phyloP scores from a whole-genome alignment of 805 yeast species.

The Ogataea haglerorum region DNA sequence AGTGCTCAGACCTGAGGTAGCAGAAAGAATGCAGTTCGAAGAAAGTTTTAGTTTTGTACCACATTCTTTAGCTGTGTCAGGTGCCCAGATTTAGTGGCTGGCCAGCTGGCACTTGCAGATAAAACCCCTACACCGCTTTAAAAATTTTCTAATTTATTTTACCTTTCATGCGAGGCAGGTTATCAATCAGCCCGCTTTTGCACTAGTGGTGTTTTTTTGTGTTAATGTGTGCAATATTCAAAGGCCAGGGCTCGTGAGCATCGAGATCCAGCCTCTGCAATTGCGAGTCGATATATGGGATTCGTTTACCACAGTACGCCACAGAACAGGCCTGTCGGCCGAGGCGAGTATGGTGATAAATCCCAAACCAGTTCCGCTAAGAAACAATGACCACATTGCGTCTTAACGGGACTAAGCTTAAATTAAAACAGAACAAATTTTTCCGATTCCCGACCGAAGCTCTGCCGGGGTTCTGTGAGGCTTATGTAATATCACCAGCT shows the following conservation, averaged over 20 bases:
- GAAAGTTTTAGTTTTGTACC: background rate
- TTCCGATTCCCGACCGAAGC: background rate
- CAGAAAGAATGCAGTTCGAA: background rate
- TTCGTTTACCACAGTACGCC: constrained; percentile 50
- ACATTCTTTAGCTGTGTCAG: background rate
- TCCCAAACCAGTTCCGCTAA: constrained; percentile 7
- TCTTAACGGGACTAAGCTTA: background rate
- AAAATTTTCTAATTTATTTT: background rate
- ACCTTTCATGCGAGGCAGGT: background rate
- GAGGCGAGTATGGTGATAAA: constrained; percentile 15
- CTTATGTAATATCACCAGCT: background rate
- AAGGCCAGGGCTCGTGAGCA: constrained; percentile 12
- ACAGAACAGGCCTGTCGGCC: constrained; percentile 18
- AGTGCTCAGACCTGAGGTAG: background rate
- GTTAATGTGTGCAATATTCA: constrained; percentile 14
- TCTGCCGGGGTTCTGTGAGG: background rate
- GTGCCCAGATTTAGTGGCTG: background rate
- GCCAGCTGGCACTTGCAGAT: constrained; percentile 10
- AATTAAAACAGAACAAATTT: background rate
- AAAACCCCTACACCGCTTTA: constrained; percentile 6
- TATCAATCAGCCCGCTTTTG: background rate
- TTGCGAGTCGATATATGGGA: constrained; percentile 40
- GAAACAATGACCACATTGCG: constrained; percentile 1
- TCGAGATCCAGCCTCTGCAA: constrained; percentile 16
- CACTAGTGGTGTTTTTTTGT: background rate